Evolutionary conservation across 2,329 filamentous ascomycete genomes (phyloP), one percentile per base, ranked within the genome.

Genomic region (Scopulariopsis brevicaulis): DNA sequence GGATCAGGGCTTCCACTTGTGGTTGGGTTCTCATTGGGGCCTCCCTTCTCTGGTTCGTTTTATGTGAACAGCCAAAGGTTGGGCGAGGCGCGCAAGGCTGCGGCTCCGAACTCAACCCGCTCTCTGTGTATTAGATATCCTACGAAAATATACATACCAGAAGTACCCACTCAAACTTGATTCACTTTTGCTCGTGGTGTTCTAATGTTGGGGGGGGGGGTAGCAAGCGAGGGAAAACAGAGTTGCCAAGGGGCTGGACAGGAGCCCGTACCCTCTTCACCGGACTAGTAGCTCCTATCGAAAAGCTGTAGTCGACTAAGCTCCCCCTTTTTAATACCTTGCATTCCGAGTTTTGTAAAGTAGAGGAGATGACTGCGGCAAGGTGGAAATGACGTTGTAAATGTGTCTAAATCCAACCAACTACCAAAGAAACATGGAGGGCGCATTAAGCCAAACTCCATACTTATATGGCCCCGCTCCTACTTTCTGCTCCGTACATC

Each of bases 81-180:
- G 22, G 32, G 43, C 22, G 46, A 57, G 28, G 25, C 22, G 20
- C 28, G 46, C 46, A 50, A 50, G 46, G 46, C 46, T 50, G 12
- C 25, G 48, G 32, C 46, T 57, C 12, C 18, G 48, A 50, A 46
- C 35, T 54, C 72, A 79, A 76, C 80, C 81, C 79, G 80, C 81
- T 83, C 79, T 83, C 80, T 84, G 81, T 71, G 81, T 83, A 83
- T 80, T 73, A 77, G 32, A 55, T 54, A 53, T 58, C 53, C 67
- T 72, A 66, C 67, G 64, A 66, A 66, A 64, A 67, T 67, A 73
- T 71, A 63, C 80, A 83, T 83, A 83, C 79, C 80, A 84, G 81
- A 83, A 80, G 78, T 83, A 84, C 81, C 81, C 80, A 80, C 80
- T 82, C 76, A 79, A 43, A 65, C n/a, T 58, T n/a, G 8, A 22